Conservation (phyloP, 2,329 filamentous ascomycete genomes). For the Penicillium hesseltinei region DNA sequence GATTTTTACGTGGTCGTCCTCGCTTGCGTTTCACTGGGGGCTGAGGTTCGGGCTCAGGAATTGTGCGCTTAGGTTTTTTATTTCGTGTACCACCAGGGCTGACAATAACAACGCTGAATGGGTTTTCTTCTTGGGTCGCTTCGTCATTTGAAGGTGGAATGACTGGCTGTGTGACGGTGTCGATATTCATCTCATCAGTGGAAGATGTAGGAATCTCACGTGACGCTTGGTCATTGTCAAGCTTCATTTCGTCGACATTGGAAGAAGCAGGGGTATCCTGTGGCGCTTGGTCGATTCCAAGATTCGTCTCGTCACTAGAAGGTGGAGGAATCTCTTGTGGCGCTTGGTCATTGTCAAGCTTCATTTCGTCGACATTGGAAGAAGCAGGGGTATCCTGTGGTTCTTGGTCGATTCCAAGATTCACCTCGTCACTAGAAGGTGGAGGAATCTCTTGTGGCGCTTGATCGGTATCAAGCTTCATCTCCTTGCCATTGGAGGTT, state of each 20-base stretch:
- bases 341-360: no score
- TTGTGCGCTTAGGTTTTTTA: slow-evolving; percentile 13
- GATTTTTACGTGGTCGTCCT: slow-evolving; percentile 9
- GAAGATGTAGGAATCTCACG: background rate
- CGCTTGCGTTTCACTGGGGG: slow-evolving; percentile 19
- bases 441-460: background rate
- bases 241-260: background rate
- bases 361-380: no score
- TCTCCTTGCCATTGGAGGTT: background rate
- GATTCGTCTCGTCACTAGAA: background rate
- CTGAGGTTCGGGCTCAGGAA: slow-evolving; percentile 12
- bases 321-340: no score
- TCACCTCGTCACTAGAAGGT: background rate
- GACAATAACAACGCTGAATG: slow-evolving; percentile 16
- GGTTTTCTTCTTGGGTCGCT: background rate
- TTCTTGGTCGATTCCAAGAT: background rate
- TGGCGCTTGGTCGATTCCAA: background rate
- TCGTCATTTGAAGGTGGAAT: background rate
- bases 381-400: no score
- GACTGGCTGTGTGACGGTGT: background rate
- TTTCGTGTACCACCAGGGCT: slow-evolving; percentile 2
- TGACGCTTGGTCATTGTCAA: background rate
- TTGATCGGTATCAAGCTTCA: background rate
- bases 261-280: background rate
- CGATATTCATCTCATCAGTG: background rate